Evolutionary conservation across 176 grass and related monocot genomes (phyloP).

Genomic region (Areca catechu): DNA sequence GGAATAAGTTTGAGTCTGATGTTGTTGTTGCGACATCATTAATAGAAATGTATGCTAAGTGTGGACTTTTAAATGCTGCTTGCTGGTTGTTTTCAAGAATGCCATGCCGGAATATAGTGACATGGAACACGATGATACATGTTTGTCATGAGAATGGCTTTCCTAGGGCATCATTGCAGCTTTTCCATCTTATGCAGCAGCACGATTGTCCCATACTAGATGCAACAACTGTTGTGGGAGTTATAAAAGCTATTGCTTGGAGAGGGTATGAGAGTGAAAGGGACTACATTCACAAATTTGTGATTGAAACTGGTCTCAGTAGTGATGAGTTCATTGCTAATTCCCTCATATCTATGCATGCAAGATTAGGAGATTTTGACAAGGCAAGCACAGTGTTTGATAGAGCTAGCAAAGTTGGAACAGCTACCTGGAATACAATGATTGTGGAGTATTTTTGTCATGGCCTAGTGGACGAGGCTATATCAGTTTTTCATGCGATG

Average conservation of each 20-base stretch:
- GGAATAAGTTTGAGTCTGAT: conserved; percentile 2
- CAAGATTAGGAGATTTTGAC: conserved; percentile 15
- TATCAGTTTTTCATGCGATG: conserved; percentile 6
- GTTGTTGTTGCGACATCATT: conserved; percentile 9
- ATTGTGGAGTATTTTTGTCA: conserved; percentile 5
- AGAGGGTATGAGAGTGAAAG: conserved; percentile 13
- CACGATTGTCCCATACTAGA: conserved; percentile 12
- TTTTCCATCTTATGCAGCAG: conserved; percentile 23
- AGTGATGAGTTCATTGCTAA: conserved; percentile 22
- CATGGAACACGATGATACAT: conserved; percentile 23
- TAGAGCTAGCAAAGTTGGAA: conserved; percentile 6
- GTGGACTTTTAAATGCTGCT: not conserved
- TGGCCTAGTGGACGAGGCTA: conserved; percentile 6
- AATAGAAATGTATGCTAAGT: conserved; percentile 15
- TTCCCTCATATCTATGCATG: conserved; percentile 17
- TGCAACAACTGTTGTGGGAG: conserved; percentile 19
- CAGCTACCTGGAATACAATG: conserved; percentile 16
- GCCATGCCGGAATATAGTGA: conserved; percentile 14
- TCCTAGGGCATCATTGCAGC: conserved; percentile 8
- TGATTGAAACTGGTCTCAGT: not conserved
- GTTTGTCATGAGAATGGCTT: conserved; percentile 14
- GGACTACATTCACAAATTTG: conserved; percentile 15
- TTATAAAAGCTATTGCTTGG: conserved; percentile 16
- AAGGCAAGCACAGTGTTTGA: conserved; percentile 9
- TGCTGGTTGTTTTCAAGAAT: conserved; percentile 14